Evolutionary conservation across 2,329 filamentous ascomycete species (phyloP), one percentile per base, ranked within the genome.

Genomic region (Penicillium palitans): DNA sequence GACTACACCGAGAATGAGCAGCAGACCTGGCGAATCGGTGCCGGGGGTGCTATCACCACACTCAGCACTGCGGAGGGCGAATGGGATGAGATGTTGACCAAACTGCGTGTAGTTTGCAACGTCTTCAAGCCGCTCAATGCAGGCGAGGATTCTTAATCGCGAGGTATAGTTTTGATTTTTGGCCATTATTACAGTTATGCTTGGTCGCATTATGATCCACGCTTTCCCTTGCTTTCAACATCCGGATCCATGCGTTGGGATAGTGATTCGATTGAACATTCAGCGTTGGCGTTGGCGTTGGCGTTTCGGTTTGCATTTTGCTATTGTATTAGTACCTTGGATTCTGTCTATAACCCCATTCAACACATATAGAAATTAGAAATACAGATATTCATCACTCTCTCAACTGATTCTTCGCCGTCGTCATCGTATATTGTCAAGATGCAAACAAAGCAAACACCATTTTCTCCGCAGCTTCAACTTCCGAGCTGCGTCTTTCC

Each of bases 21-120:
- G 29, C 74, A 79, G 54, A 68, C 68, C 21, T 98, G 93, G 93
- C 84, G 85, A 41, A 86, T 97, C 39, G 93, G 93, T 6, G 93
- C 93, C 6, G 95, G 93, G 0, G 95, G 93, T 1, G 93, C 93
- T 0, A 87, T 98, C 17, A 98, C 93, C 2, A 88, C 87, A 25
- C 80, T 96, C 58, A 96, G 92, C 72, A 90, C 89, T 3, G 81
- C 89, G 0, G 82, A 88, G 58, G 91, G 87, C 3, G 93, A 98
- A 79, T 89, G 88, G 76, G 90, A 96, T 60, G 95, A 98, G 80
- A 97, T 98, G 92, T 81, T 88, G 68, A 87, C 86, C 7, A 93
- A 93, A 76, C 75, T 91, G 57, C 70, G 76, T 47, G 79, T 77
- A 21, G 76, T 81, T 25, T 68, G 75, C 58, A 72, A 70, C 31